A percentile compares a stretch with the other conserved stretches of the same genome.
phyloP scores from a whole-genome alignment of 306 rosid genomes.

The Quercus wislizeni region DNA sequence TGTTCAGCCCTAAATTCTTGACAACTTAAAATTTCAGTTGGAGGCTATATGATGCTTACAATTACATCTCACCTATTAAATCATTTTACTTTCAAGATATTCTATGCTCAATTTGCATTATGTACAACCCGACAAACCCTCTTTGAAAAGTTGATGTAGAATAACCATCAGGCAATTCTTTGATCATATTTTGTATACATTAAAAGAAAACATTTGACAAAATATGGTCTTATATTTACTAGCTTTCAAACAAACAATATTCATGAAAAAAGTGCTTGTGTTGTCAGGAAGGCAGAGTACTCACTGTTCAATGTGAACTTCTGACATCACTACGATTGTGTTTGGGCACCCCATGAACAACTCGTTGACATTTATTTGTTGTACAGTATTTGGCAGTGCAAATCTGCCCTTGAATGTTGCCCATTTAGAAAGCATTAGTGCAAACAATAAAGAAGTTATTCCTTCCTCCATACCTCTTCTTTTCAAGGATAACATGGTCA shows the following conservation, averaged over 20 bases:
- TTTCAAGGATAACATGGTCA: neutral
- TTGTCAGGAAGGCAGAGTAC: too few relatives aligned
- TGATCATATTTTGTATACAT: neutral
- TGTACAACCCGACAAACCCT: neutral
- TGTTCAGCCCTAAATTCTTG: conserved; percentile 14
- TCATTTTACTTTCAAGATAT: neutral
- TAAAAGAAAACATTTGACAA: neutral
- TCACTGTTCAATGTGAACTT: neutral
- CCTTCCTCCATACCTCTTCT: neutral
- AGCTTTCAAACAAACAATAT: too few relatives aligned
- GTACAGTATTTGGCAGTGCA: neutral
- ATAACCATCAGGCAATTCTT: neutral
- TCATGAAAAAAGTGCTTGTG: too few relatives aligned
- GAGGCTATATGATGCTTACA: neutral
- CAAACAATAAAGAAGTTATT: neutral
- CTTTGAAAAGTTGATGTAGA: neutral
- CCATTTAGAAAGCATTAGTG: neutral
- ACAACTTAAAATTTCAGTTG: conserved; percentile 18
- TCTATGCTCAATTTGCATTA: neutral
- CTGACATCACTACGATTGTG: neutral
- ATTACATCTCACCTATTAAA: neutral
- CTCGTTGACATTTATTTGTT: neutral
- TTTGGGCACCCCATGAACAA: neutral
- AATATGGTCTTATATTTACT: too few relatives aligned
- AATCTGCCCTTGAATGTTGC: neutral